Percentiles rank a stretch among this genome's conserved stretches.
Evolutionary conservation across 2,329 filamentous ascomycete species (phyloP).

Genomic region (Chaetomium sp.): DNA sequence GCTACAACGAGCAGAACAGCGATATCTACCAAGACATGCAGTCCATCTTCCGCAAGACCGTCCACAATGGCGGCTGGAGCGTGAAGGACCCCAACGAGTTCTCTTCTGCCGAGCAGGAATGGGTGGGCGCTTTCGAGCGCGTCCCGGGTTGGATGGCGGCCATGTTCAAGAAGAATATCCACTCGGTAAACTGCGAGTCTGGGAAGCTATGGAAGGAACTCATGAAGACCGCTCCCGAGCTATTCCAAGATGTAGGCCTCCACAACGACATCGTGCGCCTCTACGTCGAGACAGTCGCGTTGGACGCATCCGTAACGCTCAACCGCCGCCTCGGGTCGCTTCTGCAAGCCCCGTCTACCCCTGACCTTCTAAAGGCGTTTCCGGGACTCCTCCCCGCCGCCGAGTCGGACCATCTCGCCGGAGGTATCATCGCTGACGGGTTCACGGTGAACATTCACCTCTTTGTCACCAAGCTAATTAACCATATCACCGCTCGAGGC

Average conservation of each 20-base stretch:
- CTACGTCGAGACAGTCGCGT: conserved; percentile 2
- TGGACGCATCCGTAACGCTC: conserved; percentile 2
- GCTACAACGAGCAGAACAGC: conserved; percentile 8
- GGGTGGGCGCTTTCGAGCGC: conserved; percentile 6
- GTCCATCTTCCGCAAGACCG: conserved; percentile 6
- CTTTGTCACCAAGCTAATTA: conserved; percentile 2
- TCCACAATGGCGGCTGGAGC: conserved; percentile 1
- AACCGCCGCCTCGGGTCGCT: neutral
- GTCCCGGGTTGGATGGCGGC: conserved; percentile 4
- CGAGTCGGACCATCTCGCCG: conserved; percentile 6
- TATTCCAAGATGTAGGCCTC: neutral
- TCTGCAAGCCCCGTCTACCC: neutral
- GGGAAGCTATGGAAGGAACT: conserved; percentile 2
- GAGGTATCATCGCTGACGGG: neutral
- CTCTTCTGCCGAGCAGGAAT: neutral
- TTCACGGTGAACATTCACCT: conserved; percentile 7
- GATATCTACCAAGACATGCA: conserved; percentile 8
- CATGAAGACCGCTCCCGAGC: neutral
- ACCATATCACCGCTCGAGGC: neutral
- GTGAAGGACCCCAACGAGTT: conserved; percentile 4
- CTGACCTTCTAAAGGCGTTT: neutral
- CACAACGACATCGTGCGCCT: conserved; percentile 7
- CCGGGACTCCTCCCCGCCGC: neutral
- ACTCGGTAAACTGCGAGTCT: neutral
- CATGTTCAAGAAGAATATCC: conserved; percentile 11